Conservation (phyloP, 768 basidiomycete genomes). For the Hygrocybe punicea region DNA sequence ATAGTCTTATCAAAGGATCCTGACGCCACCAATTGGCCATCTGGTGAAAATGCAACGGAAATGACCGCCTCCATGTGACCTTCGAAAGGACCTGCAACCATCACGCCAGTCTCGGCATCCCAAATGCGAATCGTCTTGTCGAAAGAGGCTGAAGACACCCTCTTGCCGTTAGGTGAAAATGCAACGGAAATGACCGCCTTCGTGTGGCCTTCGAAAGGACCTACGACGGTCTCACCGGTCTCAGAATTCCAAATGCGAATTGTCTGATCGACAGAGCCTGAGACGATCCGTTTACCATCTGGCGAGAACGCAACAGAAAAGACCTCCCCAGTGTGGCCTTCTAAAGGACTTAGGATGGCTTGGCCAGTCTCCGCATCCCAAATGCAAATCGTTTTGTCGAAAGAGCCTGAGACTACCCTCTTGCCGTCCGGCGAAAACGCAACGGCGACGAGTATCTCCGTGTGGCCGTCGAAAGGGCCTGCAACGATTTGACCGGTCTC, state of each 20-base stretch:
- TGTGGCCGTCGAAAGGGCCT: constrained; percentile 12
- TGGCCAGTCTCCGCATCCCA: constrained; percentile 4
- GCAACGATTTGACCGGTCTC: constrained; percentile 4
- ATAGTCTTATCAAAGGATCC: constrained; percentile 27
- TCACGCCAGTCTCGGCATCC: constrained; percentile 16
- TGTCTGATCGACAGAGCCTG: constrained; percentile 1
- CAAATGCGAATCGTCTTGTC: constrained; percentile 21
- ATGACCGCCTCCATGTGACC: neutral
- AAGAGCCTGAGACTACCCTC: constrained; percentile 46
- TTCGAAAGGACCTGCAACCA: constrained; percentile 21
- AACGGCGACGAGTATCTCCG: constrained; percentile 21
- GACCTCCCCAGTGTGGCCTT: neutral
- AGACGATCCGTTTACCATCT: constrained; percentile 6
- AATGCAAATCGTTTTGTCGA: constrained; percentile 49
- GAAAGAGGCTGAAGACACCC: constrained; percentile 19
- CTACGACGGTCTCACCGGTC: constrained; percentile 4
- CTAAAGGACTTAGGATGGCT: neutral
- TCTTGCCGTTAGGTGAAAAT: constrained; percentile 26
- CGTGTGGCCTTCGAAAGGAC: constrained; percentile 14
- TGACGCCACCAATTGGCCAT: constrained; percentile 26
- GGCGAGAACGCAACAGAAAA: constrained; percentile 7
- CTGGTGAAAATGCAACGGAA: constrained; percentile 7
- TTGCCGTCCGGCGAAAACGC: constrained; percentile 53
- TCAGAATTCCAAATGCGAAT: constrained; percentile 9
- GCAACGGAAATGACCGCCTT: constrained; percentile 19